These are phyloP conservation scores for Priceomyces haplophilus DNA, from an alignment of 805 yeast genomes.

Conservation along the genomic window DNA sequence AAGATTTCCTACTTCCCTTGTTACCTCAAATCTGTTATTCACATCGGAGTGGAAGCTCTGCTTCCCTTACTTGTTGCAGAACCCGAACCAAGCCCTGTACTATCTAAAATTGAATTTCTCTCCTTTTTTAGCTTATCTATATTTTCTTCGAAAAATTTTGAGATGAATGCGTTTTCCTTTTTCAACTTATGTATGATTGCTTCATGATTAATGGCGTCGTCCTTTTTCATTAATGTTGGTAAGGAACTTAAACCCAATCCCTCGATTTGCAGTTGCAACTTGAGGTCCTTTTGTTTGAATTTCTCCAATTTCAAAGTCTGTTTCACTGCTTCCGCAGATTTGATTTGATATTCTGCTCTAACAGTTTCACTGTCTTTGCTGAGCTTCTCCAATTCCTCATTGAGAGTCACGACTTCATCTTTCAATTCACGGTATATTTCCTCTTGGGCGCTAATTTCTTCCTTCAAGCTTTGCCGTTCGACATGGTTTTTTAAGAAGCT, in stretches of 20 bases:
- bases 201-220: constrained; percentile 29
- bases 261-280: constrained; percentile 20
- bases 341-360: constrained; percentile 31
- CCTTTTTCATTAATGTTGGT: constrained; percentile 34
- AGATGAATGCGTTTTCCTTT: constrained; percentile 29
- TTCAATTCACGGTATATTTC: constrained; percentile 19
- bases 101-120: constrained; percentile 29
- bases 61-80: constrained; percentile 36
- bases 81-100: constrained; percentile 24
- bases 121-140: constrained; percentile 35
- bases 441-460: constrained; percentile 19
- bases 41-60: constrained; percentile 37
- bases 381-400: constrained; percentile 23
- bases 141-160: constrained; percentile 26
- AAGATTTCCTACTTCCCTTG: no score
- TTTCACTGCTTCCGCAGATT: constrained; percentile 33
- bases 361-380: constrained; percentile 26
- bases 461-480: constrained; percentile 3
- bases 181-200: constrained; percentile 21
- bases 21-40: no score
- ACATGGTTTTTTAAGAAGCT: constrained; percentile 9
- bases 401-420: constrained; percentile 24
- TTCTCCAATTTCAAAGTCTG: constrained; percentile 19
- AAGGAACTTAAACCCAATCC: constrained; percentile 36
- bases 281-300: constrained; percentile 17